Base-by-base conservation (phyloP, 106 monocot genomes). In the Cymbidium sinense region DNA sequence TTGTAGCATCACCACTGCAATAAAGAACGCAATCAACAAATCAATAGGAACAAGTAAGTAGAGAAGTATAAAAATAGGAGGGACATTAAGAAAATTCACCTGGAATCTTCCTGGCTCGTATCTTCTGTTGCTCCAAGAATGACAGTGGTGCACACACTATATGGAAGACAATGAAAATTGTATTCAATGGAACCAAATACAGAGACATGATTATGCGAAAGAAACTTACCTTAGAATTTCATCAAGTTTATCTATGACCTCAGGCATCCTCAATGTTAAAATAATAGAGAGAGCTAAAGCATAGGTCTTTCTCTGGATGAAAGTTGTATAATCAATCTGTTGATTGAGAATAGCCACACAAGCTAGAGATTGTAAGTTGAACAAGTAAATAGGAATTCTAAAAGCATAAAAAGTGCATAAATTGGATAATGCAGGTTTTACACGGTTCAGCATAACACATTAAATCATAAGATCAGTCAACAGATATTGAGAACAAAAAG, bases 241-340 rank as follows among this genome's bases (percentile, higher is more conserved):
- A 79, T 99, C 98, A 54, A 99, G 90, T 81, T 87, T 92, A 82
- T 99, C 94, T 20, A 99, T 85, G 35, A 99, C 94, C 79, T 94
- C 83, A 70, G 94, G 94, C 35, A 94, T 70, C 83, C 92, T 88
- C 47, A 99, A 83, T 18, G 98, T 92, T 81, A 94, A 86, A 82
- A 92, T 92, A 62, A 99, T 80, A 39, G 92, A 82, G 79, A 99
- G 90, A 47, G 98, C 94, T 51, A 86, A 86, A 39, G 94, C 98
- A 83, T 90, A 99, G 0, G 84, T 80, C 80, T 94, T 99, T 75
- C 83, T 82, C 51, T 99, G 98, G 27, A 85, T 76, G 29, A 50
- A 52, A 39, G 88, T 88, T 12, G 88, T 88, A 79, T 80, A 88
- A 73, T 99, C 98, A 76, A 95, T 85, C 98, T 94, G 86, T 55